These are phyloP conservation scores for Hawksworthiomyces lignivorus DNA, from an alignment of 2,329 filamentous ascomycete species.

Conservation along the genomic window DNA sequence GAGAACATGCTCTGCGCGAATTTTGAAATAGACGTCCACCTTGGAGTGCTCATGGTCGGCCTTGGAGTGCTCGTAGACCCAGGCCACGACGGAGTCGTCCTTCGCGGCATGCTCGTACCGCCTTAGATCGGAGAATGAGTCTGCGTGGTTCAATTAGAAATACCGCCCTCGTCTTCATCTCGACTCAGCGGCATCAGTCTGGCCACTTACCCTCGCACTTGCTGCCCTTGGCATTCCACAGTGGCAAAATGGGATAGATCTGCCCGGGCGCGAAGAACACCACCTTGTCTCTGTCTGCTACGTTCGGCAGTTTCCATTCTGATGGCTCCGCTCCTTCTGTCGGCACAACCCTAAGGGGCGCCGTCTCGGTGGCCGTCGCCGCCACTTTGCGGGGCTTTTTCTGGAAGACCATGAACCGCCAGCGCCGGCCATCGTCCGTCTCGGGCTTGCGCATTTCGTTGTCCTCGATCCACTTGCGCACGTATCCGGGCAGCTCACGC, in stretches of 20 bases:
- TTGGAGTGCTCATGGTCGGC: conserved; percentile 14
- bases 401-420: conserved; percentile 16
- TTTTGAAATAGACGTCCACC: conserved; percentile 18
- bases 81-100: conserved; percentile 20
- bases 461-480: conserved; percentile 28
- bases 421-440: conserved; percentile 10
- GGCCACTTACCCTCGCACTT: conserved; percentile 25
- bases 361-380: conserved; percentile 23
- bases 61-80: conserved; percentile 19
- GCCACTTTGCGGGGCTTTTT: conserved; percentile 12
- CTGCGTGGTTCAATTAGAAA: neutral
- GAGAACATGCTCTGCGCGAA: conserved; percentile 19
- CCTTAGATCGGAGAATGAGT: conserved; percentile 15
- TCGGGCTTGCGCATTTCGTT: conserved; percentile 14
- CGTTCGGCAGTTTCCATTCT: conserved; percentile 5
- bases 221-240: conserved; percentile 28
- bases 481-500: conserved; percentile 23
- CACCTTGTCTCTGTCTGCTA: conserved; percentile 17
- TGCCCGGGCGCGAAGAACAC: conserved; percentile 35
- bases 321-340: conserved; percentile 5
- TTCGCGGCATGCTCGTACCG: conserved; percentile 17
- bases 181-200: neutral
- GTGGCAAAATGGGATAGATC: conserved; percentile 32
- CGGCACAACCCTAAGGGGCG: conserved; percentile 1
- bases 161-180: no score